Evolutionary conservation across 352 stramenopile species (phyloP).

Genomic region (Phytophthora pisi): DNA sequence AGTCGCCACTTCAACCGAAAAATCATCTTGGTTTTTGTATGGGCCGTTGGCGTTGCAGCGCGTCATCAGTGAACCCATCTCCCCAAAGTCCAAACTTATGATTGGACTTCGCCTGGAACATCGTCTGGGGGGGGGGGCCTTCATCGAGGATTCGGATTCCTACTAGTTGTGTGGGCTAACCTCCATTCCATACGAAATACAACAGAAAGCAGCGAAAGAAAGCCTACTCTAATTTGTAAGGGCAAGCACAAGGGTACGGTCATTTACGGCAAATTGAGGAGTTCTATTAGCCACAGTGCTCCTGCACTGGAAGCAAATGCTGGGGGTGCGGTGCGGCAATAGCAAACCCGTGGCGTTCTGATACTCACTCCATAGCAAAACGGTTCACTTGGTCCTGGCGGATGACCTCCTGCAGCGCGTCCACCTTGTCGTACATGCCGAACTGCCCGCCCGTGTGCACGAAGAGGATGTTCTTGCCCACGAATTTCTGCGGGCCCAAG

Average conservation of each 20-base stretch:
- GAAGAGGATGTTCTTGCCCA: slow-evolving; percentile 87
- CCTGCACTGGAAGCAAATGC: no score
- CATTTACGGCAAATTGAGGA: no score
- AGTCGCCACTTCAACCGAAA: slow-evolving; percentile 4
- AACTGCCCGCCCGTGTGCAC: slow-evolving; percentile 92
- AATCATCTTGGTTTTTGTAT: slow-evolving; percentile 23
- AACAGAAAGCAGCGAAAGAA: no score
- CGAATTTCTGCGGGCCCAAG: slow-evolving; percentile 65
- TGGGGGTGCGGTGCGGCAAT: no score
- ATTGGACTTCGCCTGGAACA: slow-evolving; percentile 20
- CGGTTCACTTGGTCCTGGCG: slow-evolving; percentile 55
- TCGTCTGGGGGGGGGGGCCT: not conserved
- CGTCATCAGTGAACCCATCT: slow-evolving; percentile 13
- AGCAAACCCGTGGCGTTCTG: no score
- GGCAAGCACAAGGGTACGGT: no score
- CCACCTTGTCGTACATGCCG: slow-evolving; percentile 91
- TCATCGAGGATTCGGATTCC: no score
- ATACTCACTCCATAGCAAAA: slow-evolving; percentile 61
- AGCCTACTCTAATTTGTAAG: no score
- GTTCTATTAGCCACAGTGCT: no score
- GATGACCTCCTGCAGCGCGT: slow-evolving; percentile 67
- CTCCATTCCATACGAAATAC: no score
- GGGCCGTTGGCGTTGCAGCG: not conserved
- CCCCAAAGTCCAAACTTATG: slow-evolving; percentile 29
- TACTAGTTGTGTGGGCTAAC: no score